These are phyloP conservation scores for Aspergillus coremiiformis DNA, from an alignment of 495 filamentous ascomycete species.

Conservation along the genomic window DNA sequence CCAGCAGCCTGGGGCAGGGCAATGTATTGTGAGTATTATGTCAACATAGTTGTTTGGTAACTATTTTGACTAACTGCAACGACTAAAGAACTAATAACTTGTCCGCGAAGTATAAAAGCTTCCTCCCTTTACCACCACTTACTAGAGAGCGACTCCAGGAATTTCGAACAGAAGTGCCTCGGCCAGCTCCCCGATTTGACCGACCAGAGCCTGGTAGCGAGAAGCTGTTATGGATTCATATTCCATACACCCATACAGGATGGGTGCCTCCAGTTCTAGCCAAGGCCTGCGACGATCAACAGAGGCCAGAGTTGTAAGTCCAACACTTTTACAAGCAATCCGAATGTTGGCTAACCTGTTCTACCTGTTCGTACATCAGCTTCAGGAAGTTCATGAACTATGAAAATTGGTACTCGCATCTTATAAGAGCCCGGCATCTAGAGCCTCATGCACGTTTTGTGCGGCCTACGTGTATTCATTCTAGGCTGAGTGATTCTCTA, in stretches of 20 bases:
- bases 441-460: conserved; percentile 42
- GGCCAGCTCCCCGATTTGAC: conserved; percentile 30
- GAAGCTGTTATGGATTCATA: conserved; percentile 59
- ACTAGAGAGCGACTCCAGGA: conserved; percentile 24
- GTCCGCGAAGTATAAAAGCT: conserved; percentile 15
- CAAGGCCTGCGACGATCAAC: conserved; percentile 19
- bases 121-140: conserved; percentile 22
- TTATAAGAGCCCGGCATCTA: conserved; percentile 42
- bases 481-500: conserved; percentile 25
- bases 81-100: not conserved
- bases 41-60: not conserved
- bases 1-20: conserved; percentile 3
- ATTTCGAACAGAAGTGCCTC: conserved; percentile 21
- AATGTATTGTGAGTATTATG: conserved; percentile 9
- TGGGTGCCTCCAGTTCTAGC: conserved; percentile 48
- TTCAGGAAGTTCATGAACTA: conserved; percentile 44
- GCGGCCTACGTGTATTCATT: conserved; percentile 31
- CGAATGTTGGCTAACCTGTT: not conserved
- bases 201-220: conserved; percentile 34
- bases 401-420: conserved; percentile 38
- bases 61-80: not conserved
- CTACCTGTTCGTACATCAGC: conserved; percentile 17
- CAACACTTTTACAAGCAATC: not conserved
- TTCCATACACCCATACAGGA: conserved; percentile 57
- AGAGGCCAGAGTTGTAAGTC: conserved; percentile 23